These are phyloP conservation scores for Cryptococcus sp. DNA, from an alignment of 1,284 basidiomycete species.

Conservation along the genomic window DNA sequence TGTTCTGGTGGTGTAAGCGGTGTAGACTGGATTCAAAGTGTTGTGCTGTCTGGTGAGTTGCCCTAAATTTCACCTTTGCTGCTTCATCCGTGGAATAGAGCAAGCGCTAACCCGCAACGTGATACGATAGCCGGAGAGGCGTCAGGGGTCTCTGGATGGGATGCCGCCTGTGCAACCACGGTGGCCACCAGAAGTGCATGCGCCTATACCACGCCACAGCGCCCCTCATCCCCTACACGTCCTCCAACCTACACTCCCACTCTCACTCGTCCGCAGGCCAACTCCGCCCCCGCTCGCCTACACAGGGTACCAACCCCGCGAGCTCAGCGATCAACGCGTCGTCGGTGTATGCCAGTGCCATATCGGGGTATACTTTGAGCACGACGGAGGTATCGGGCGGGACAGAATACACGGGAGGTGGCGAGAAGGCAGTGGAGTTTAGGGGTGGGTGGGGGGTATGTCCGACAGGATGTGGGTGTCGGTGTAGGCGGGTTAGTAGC, in stretches of 20 bases:
- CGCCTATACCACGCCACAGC: constrained; percentile 32
- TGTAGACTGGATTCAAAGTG: constrained; percentile 33
- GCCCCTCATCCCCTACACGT: neutral
- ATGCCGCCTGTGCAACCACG: constrained; percentile 41
- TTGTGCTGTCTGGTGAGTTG: constrained; percentile 39
- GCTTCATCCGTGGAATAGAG: neutral
- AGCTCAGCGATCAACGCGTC: neutral
- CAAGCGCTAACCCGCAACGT: neutral
- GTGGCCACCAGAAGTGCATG: constrained; percentile 43
- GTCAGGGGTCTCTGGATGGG: constrained; percentile 42
- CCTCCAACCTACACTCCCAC: neutral
- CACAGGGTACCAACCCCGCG: neutral
- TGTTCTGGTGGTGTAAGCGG: constrained; percentile 43
- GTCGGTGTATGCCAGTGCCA: neutral
- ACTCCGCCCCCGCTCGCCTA: neutral
- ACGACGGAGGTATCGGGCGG: constrained; percentile 8
- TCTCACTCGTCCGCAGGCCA: neutral
- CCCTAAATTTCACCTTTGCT: neutral
- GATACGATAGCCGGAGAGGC: constrained; percentile 26
- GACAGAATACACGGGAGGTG: constrained; percentile 2
- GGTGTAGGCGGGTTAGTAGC: constrained; percentile 25
- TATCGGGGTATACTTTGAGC: neutral
- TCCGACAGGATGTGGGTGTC: constrained; percentile 43
- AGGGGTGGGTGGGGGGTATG: constrained; percentile 28
- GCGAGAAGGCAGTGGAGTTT: neutral